phyloP scores from a whole-genome alignment of 2,329 filamentous ascomycete species.

The Periconia sp. region DNA sequence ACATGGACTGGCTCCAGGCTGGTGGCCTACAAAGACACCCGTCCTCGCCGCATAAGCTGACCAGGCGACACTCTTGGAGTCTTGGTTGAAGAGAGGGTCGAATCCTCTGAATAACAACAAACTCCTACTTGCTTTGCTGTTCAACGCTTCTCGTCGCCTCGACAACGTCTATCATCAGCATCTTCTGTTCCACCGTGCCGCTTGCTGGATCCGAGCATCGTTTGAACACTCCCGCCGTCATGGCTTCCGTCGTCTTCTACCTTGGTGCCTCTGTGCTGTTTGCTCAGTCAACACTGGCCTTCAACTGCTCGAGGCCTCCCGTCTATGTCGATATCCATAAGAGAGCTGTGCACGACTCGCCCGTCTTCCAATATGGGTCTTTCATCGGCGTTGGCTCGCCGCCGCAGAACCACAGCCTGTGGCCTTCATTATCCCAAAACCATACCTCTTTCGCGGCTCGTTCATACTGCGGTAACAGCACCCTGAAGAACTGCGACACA shows the following conservation, averaged over 20 bases:
- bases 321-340: slow-evolving; percentile 51
- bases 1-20: slow-evolving; percentile 26
- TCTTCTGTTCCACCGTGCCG: slow-evolving; percentile 16
- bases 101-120: slow-evolving; percentile 10
- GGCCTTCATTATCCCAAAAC: slow-evolving; percentile 47
- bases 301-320: slow-evolving; percentile 43
- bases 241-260: slow-evolving; percentile 30
- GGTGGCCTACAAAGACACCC: slow-evolving; percentile 38
- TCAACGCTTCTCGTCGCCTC: slow-evolving; percentile 2
- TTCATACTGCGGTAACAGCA: slow-evolving; percentile 41
- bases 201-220: slow-evolving; percentile 34
- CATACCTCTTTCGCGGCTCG: slow-evolving; percentile 43
- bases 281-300: slow-evolving; percentile 38
- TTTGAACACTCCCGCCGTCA: slow-evolving; percentile 15
- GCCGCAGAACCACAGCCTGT: slow-evolving; percentile 49
- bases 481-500: slow-evolving; percentile 31
- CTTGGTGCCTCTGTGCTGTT: slow-evolving; percentile 36
- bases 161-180: slow-evolving; percentile 3
- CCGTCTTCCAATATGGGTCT: slow-evolving; percentile 47
- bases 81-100: slow-evolving; percentile 12
- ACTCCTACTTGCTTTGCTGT: slow-evolving; percentile 14
- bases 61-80: slow-evolving; percentile 25
- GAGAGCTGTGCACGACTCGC: slow-evolving; percentile 44
- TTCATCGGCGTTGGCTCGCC: slow-evolving; percentile 48
- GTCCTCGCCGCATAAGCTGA: slow-evolving; percentile 16